Evolutionary conservation across 495 filamentous ascomycete species (phyloP).

Genomic region (Penicillium pancosmium): DNA sequence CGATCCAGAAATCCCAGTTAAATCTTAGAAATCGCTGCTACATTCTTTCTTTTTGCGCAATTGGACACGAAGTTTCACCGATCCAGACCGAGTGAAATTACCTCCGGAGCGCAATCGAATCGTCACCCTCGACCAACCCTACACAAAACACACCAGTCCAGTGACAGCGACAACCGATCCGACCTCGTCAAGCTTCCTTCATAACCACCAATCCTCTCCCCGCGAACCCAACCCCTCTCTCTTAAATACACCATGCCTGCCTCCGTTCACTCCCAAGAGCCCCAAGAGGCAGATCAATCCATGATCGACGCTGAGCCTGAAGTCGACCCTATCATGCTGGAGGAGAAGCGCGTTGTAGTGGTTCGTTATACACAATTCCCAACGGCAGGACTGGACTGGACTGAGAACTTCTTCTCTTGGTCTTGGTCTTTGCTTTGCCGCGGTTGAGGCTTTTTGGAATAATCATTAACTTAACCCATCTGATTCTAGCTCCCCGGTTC

Average conservation of each 20-base stretch:
- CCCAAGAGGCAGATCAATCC: conserved; percentile 42
- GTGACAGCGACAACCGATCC: neutral
- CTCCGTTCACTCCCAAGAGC: conserved; percentile 43
- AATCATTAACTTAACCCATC: too few species aligned
- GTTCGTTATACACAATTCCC: conserved; percentile 38
- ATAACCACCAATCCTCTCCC: conserved; percentile 1
- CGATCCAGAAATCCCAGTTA: neutral
- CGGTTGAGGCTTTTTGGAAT: too few species aligned
- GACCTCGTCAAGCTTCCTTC: neutral
- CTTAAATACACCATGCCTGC: conserved; percentile 36
- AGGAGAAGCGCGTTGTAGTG: conserved; percentile 58
- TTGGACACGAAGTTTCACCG: too few species aligned
- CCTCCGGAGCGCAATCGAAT: too few species aligned
- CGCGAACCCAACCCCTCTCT: neutral
- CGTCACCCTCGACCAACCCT: neutral
- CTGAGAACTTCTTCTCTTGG: too few species aligned
- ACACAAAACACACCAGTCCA: neutral
- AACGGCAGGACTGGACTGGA: too few species aligned
- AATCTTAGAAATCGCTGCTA: too few species aligned
- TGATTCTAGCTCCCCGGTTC: conserved; percentile 65
- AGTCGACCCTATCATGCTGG: conserved; percentile 44
- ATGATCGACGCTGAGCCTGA: conserved; percentile 56
- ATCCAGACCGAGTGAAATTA: too few species aligned
- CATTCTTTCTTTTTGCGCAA: too few species aligned
- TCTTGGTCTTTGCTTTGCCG: too few species aligned